These are phyloP conservation scores for Viola odorata DNA, from an alignment of 345 rosid species.

Conservation along the genomic window DNA sequence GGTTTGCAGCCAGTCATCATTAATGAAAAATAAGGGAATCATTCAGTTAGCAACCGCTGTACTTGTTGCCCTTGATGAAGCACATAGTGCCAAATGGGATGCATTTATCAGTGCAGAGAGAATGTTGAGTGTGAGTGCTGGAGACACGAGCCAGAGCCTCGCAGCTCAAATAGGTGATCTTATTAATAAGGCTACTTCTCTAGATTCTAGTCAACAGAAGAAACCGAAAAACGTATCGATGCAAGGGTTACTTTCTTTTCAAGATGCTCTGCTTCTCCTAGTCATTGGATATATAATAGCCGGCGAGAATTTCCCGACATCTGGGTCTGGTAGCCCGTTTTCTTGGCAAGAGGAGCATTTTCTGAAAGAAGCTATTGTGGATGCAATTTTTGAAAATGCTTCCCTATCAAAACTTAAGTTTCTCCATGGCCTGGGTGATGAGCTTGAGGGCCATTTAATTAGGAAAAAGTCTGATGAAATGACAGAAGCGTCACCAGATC, in stretches of 20 bases:
- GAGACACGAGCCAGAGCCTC: constrained; percentile 88
- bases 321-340: constrained; percentile 86
- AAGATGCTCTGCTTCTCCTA: constrained; percentile 72
- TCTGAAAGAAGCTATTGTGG: constrained; percentile 79
- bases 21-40: constrained; percentile 72
- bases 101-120: constrained; percentile 84
- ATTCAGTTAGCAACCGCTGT: constrained; percentile 82
- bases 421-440: constrained; percentile 59
- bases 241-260: constrained; percentile 58
- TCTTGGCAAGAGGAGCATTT: constrained; percentile 98
- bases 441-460: constrained; percentile 58
- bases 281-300: constrained; percentile 77
- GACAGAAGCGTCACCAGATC: constrained; percentile 40
- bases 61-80: constrained; percentile 56
- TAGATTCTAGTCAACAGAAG: constrained; percentile 41
- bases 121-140: constrained; percentile 74
- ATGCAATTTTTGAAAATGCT: constrained; percentile 72
- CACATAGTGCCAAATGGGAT: constrained; percentile 70
- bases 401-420: constrained; percentile 62
- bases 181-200: constrained; percentile 60
- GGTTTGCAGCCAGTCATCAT: constrained; percentile 52
- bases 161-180: constrained; percentile 91
- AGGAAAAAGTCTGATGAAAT: constrained; percentile 36
- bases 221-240: constrained; percentile 33
- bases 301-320: constrained; percentile 91